phyloP scores from a whole-genome alignment of 768 basidiomycete genomes.

The Chiua virens region DNA sequence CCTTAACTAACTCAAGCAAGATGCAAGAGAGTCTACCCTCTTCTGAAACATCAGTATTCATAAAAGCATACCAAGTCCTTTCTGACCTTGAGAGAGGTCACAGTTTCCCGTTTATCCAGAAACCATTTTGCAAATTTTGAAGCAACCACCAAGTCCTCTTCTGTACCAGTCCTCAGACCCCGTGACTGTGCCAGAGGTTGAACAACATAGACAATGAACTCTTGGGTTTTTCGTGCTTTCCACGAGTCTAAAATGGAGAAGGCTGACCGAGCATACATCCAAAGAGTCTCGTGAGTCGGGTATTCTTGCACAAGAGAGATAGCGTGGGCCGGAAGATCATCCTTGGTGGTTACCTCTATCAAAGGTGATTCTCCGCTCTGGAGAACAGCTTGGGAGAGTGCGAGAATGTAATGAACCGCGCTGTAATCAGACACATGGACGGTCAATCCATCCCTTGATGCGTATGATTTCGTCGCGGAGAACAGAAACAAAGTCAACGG shows the following conservation, averaged over 20 bases:
- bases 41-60: neutral
- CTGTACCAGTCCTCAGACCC: too few species aligned
- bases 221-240: neutral
- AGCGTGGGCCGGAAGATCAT: slow-evolving; percentile 39
- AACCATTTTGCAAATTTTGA: slow-evolving; percentile 12
- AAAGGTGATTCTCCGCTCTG: slow-evolving; percentile 5
- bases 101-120: neutral
- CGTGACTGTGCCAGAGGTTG: slow-evolving; percentile 12
- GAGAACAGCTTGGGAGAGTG: slow-evolving; percentile 28
- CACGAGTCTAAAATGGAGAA: slow-evolving; percentile 1
- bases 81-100: neutral
- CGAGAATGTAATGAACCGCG: slow-evolving; percentile 55
- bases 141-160: neutral
- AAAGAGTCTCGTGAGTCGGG: slow-evolving; percentile 61
- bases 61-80: neutral
- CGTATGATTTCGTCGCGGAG: slow-evolving; percentile 39
- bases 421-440: slow-evolving; percentile 70
- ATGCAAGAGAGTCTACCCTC: too few species aligned
- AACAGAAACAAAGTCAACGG: slow-evolving; percentile 26
- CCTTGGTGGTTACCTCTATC: slow-evolving; percentile 1
- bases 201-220: slow-evolving; percentile 18
- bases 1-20: too few species aligned
- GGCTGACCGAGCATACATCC: slow-evolving; percentile 45
- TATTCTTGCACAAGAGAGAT: slow-evolving; percentile 48
- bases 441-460: slow-evolving; percentile 53